Evolutionary conservation across 1,284 basidiomycete species (phyloP).

Genomic region (Cryptococcus depauperatus): DNA sequence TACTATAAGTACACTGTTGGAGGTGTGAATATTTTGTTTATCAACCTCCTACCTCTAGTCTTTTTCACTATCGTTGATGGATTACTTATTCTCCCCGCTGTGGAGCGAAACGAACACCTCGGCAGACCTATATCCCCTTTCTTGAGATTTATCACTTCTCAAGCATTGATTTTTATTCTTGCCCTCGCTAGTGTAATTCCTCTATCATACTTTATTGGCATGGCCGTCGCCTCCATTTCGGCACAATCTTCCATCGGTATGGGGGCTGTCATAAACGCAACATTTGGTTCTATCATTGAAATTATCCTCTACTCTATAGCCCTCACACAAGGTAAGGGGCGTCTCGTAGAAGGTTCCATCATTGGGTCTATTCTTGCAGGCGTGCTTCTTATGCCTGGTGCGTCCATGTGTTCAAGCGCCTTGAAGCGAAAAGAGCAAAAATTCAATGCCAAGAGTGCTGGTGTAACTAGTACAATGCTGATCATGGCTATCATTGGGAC

Average conservation of each 20-base stretch:
- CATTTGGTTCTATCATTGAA: constrained; percentile 97
- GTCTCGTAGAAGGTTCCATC: constrained; percentile 93
- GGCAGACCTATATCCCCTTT: constrained; percentile 43
- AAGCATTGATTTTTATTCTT: constrained; percentile 74
- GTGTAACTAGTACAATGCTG: constrained; percentile 97
- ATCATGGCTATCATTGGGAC: constrained; percentile 99
- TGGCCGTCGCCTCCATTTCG: constrained; percentile 98
- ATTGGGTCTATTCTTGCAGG: constrained; percentile 91
- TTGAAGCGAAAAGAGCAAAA: constrained; percentile 86
- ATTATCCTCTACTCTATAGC: constrained; percentile 90
- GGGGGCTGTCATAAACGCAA: constrained; percentile 99
- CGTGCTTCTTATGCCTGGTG: constrained; percentile 92
- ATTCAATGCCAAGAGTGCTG: constrained; percentile 96
- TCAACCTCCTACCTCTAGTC: constrained; percentile 89
- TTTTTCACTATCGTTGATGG: constrained; percentile 95
- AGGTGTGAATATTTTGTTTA: constrained; percentile 96
- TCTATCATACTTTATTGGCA: constrained; percentile 97
- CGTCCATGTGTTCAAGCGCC: constrained; percentile 94
- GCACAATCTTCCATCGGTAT: constrained; percentile 98
- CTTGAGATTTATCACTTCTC: constrained; percentile 62
- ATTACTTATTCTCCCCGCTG: constrained; percentile 67
- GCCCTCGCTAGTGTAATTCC: constrained; percentile 90
- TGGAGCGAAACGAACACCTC: constrained; percentile 55
- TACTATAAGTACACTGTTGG: constrained; percentile 99
- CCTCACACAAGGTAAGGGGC: constrained; percentile 78